phyloP scores from a whole-genome alignment of 352 stramenopile species.

The Globisporangium rhizosaccharum region DNA sequence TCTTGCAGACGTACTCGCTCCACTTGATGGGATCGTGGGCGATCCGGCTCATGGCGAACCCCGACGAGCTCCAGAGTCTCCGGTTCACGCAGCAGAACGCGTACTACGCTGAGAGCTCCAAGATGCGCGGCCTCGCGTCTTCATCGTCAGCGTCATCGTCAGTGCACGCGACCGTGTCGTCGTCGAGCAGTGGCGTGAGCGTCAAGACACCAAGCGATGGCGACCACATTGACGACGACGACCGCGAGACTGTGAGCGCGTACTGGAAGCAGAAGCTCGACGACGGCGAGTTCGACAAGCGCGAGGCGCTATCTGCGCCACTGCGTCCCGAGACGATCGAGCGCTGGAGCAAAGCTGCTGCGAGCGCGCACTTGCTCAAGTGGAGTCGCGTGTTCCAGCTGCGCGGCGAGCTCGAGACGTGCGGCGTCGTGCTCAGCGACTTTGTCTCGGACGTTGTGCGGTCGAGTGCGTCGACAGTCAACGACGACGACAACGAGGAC shows the following conservation, averaged over 20 bases:
- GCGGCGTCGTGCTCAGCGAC: constrained; percentile 28
- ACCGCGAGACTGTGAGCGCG: constrained; percentile 23
- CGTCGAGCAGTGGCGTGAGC: constrained; percentile 3
- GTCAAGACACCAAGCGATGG: not conserved
- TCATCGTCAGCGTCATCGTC: not conserved
- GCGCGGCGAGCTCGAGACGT: constrained; percentile 26
- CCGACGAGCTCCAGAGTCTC: constrained; percentile 35
- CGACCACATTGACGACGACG: constrained; percentile 9
- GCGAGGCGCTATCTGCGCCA: not conserved
- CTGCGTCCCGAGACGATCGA: constrained; percentile 23
- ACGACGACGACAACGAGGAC: not conserved
- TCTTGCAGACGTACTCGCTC: constrained; percentile 47
- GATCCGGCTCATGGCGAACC: constrained; percentile 31
- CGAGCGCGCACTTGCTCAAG: constrained; percentile 28
- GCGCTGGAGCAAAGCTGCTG: constrained; percentile 24
- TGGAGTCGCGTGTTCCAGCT: constrained; percentile 44
- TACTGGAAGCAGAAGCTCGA: constrained; percentile 43
- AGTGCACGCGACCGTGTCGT: constrained; percentile 2
- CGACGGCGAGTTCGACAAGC: not conserved
- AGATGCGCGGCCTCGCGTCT: constrained; percentile 9
- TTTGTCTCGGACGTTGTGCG: constrained; percentile 24
- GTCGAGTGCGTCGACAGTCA: not conserved
- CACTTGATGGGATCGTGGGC: constrained; percentile 63
- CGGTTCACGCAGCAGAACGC: constrained; percentile 68
- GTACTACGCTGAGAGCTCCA: constrained; percentile 59